Evolutionary conservation across 192 early-diverging fungal species (phyloP), one percentile per base, ranked within the genome.

Genomic region (Ambispora gerdemannii): DNA sequence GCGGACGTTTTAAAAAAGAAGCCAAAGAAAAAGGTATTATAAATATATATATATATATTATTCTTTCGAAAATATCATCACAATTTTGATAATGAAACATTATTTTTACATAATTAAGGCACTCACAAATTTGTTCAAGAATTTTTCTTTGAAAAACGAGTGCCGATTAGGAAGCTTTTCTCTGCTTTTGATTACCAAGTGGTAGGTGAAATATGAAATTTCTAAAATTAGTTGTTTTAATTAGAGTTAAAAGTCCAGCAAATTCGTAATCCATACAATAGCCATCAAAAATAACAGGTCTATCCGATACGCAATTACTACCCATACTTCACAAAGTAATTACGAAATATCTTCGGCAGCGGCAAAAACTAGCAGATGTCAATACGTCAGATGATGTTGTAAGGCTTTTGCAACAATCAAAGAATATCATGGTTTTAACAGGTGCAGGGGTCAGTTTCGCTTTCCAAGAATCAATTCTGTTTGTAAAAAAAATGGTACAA

Each of bases 381-480:
- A 88, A 84, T 55, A 86, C 88, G 0, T 55, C 91, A 4, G 78
- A 89, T 4, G 83, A 92, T 33, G 90, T 89, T 7, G 79, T 88
- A 0, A 74, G 81, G 1, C 70, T 92, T n/a, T 53, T 94, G 0
- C 65, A 75, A 25, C 67, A 70, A 13, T 78, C 88, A 2, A 78
- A 81, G 60, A 89, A 89, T 19, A 95, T 98, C 36, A 85, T 98
- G 87, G 89, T 98, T 15, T 80, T 98, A 58, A 95, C 94, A 1
- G 95, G 95, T 7, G 93, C 93, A 4, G 92, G 94, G 13, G 90
- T 86, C 2, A n/a, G 75, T 71, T 17, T 31, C 19, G 38, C 38
- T 56, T 56, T 53, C n/a, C n/a, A n/a, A n/a, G n/a, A n/a, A n/a
- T n/a, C n/a, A n/a, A n/a, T n/a, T n/a, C n/a, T n/a, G n/a, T n/a